Base-by-base conservation (phyloP, 2,329 filamentous ascomycete genomes). In the Talaromyces islandicus region DNA sequence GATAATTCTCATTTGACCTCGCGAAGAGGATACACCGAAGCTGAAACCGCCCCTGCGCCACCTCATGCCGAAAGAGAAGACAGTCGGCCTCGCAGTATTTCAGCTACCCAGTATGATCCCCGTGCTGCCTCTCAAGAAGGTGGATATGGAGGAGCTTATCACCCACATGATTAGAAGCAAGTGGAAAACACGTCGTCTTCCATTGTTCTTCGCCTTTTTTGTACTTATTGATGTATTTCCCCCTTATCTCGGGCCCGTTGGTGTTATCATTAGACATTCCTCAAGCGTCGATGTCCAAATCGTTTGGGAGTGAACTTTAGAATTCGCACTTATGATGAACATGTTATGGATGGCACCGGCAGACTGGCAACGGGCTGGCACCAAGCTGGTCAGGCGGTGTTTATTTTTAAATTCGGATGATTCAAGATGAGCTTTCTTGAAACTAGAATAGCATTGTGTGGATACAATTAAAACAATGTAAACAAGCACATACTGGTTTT, bases 11-110 rank as follows among this genome's bases (percentile, higher is more conserved):
- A 54, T 14, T 54, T 27, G 3, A 51, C 12, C 9, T 52, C 59
- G 12, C 52, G 52, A 48, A 57, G 55, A 58, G 53, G 19, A 46
- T 55, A 56, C 38, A 14, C 55, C 5, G 55, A 58, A 32, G 50
- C 24, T 14, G 41, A 53, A 32, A 41, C 55, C 7, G 55, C 30
- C 3, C 50, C 56, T 30, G 21, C 51, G 7, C 55, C 43, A 27
- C 30, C 50, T 12, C 24, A 30, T 51, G 54, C 32, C 30, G 30
- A 43, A 12, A 41, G 30, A n/a, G 48, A 29, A n/a, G 48, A 19
- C 30, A 7, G 32, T 24, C 30, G 30, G 25, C 29, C 54, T 17
- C 21, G 35, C 19, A 55, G 35, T 55, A 19, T 55, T 27, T 41
- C 54, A 29, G 35, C 54, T 4, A 54, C 29, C 29, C 52, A 21